Base-by-base conservation (phyloP, 306 rosid genomes). In the Gillenia trifoliata region DNA sequence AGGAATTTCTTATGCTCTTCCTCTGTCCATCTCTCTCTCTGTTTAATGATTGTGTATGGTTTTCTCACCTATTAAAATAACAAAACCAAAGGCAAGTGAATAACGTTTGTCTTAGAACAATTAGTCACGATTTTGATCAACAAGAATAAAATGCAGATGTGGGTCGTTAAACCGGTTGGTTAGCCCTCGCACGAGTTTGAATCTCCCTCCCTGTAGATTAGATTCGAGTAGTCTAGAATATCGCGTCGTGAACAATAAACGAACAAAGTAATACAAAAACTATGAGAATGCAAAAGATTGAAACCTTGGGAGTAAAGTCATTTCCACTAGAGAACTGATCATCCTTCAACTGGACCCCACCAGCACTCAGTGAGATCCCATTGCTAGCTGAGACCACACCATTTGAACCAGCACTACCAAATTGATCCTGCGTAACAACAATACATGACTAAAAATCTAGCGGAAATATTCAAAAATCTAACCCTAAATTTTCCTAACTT, bases 1-100 rank as follows among this genome's bases (percentile, higher is more conserved):
- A 93, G 86, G 78, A 93, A 90, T 66, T 83, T 93, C 66, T 84
- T 81, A 30, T 93, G 98, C 79, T 93, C 98, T 77, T 93, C 96
- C 77, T 93, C 93, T 6, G 92, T 89, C 98, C 98, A 93, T 47
- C 89, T 77, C 78, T 93, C 98, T 75, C 98, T 79, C 64, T 93
- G 97, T 68, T 93, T 93, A 0, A 93, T 86, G 79, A 93, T 87
- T 12, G 98, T 89, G 82, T 93, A 93, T 2, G 95, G 93, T 60
- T 93, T 93, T 80, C 98, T 90, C 43, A 57, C 87, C 98, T 93
- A 55, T 70, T 63, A 13, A 64, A 45, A 70, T 10, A 17, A 25
- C 25, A 57, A 23, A 59, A 59, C 17, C 1, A 13, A 66, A 62
- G 68, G 17, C 68, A 19, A n/a, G 47, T 59, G 56, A 13, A 7